Percentiles rank a stretch among this genome's conserved stretches.
Evolutionary conservation across 1,284 basidiomycete genomes (phyloP).

Genomic region (Singerocomus inundabilis): DNA sequence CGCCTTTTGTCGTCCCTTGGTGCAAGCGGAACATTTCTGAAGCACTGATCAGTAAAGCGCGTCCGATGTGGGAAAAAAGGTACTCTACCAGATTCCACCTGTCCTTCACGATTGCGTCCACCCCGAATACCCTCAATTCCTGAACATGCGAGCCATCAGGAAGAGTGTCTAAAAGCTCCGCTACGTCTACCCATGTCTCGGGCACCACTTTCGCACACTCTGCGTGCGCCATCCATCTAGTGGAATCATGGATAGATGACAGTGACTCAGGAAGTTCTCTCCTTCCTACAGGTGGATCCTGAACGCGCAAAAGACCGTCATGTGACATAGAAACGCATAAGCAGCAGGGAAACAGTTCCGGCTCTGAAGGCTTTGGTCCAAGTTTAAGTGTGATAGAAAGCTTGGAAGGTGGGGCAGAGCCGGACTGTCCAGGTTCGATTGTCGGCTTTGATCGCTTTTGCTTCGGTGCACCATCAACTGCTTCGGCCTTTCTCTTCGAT

Average conservation of each 20-base stretch:
- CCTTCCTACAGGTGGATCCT: constrained; percentile 58
- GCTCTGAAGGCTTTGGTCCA: constrained; percentile 55
- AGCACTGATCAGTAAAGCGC: constrained; percentile 5
- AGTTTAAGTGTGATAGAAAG: constrained; percentile 56
- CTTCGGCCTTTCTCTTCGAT: constrained; percentile 41
- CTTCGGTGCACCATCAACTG: constrained; percentile 25
- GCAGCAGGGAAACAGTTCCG: constrained; percentile 70
- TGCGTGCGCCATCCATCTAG: constrained; percentile 70
- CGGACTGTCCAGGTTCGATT: constrained; percentile 3
- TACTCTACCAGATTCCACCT: constrained; percentile 83
- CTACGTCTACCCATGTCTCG: constrained; percentile 81
- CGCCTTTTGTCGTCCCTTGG: constrained; percentile 59
- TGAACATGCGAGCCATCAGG: constrained; percentile 37
- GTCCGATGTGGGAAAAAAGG: constrained; percentile 5
- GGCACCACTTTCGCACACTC: constrained; percentile 77
- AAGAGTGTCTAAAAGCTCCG: constrained; percentile 38
- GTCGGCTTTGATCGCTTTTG: constrained; percentile 36
- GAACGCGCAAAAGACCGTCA: constrained; percentile 66
- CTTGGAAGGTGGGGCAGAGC: constrained; percentile 16
- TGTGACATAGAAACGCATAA: constrained; percentile 67
- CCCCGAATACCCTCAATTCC: constrained; percentile 71
- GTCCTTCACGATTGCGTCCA: constrained; percentile 83
- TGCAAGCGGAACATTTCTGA: constrained; percentile 88
- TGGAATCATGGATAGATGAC: constrained; percentile 33
- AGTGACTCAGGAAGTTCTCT: constrained; percentile 45